phyloP scores from a whole-genome alignment of 441 rosid species.

The Lepidium campestre region DNA sequence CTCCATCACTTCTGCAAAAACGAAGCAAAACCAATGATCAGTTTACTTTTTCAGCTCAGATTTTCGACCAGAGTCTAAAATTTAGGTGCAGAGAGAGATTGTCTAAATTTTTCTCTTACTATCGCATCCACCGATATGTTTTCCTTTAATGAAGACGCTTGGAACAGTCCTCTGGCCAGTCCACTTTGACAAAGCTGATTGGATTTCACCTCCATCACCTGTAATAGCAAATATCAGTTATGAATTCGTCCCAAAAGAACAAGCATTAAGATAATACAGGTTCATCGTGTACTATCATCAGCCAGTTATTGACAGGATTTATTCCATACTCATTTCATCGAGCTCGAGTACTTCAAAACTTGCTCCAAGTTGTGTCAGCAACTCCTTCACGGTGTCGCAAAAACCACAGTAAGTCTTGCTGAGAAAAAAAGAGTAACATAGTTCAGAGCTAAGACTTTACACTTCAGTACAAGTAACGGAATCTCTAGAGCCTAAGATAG shows the following conservation, averaged over 20 bases:
- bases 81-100: background rate
- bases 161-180: slow-evolving; percentile 61
- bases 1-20: slow-evolving; percentile 42
- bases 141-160: slow-evolving; percentile 60
- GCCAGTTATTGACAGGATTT: background rate
- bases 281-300: background rate
- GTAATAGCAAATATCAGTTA: slow-evolving; percentile 1
- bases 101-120: slow-evolving; percentile 30
- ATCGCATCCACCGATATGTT: slow-evolving; percentile 72
- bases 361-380: slow-evolving; percentile 63
- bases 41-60: background rate
- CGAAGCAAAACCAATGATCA: background rate
- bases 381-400: slow-evolving; percentile 66
- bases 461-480: too few species aligned
- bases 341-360: slow-evolving; percentile 54
- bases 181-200: slow-evolving; percentile 54
- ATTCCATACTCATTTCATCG: slow-evolving; percentile 50
- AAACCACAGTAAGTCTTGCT: slow-evolving; percentile 70
- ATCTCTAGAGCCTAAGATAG: too few species aligned
- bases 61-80: background rate
- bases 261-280: background rate
- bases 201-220: slow-evolving; percentile 62
- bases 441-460: background rate
- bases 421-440: background rate
- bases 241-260: background rate